phyloP scores from a whole-genome alignment of 2,329 filamentous ascomycete genomes.

The Pseudopithomyces chartarum region DNA sequence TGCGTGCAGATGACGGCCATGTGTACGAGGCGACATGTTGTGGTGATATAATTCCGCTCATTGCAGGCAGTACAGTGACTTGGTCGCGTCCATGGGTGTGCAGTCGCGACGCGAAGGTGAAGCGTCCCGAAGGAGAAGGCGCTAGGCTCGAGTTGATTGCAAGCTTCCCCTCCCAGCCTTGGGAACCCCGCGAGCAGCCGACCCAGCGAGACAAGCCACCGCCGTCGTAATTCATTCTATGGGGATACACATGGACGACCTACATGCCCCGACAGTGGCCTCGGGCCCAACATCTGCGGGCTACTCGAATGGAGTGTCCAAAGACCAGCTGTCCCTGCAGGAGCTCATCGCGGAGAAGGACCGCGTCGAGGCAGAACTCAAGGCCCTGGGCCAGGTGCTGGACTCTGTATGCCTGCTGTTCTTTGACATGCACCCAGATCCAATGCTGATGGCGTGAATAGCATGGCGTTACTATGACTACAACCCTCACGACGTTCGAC shows the following conservation, averaged over 20 bases:
- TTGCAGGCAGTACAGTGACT: no score
- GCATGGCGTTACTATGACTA: slow-evolving; percentile 95
- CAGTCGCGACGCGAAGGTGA: background rate
- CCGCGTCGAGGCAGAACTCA: slow-evolving; percentile 82
- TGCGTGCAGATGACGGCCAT: no score
- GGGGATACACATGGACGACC: slow-evolving; percentile 67
- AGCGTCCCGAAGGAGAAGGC: background rate
- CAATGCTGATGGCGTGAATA: slow-evolving; percentile 48
- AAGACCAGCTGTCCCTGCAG: slow-evolving; percentile 68
- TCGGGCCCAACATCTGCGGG: slow-evolving; percentile 73
- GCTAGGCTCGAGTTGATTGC: slow-evolving; percentile 5
- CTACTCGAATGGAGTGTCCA: slow-evolving; percentile 65
- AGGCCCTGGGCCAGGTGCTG: slow-evolving; percentile 82
- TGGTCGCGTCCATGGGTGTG: background rate
- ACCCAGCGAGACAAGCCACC: background rate
- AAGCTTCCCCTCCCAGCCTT: slow-evolving; percentile 5
- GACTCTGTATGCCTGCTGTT: slow-evolving; percentile 69
- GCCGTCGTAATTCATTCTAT: slow-evolving; percentile 37
- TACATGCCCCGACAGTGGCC: slow-evolving; percentile 72
- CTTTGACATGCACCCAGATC: background rate
- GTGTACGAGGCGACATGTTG: background rate
- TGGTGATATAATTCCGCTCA: no score
- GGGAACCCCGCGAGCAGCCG: slow-evolving; percentile 2
- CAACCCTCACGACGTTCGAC: slow-evolving; percentile 81
- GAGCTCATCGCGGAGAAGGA: slow-evolving; percentile 87